These are phyloP conservation scores for Rhizopogon sp. DNA, from an alignment of 768 basidiomycete species.

Conservation along the genomic window DNA sequence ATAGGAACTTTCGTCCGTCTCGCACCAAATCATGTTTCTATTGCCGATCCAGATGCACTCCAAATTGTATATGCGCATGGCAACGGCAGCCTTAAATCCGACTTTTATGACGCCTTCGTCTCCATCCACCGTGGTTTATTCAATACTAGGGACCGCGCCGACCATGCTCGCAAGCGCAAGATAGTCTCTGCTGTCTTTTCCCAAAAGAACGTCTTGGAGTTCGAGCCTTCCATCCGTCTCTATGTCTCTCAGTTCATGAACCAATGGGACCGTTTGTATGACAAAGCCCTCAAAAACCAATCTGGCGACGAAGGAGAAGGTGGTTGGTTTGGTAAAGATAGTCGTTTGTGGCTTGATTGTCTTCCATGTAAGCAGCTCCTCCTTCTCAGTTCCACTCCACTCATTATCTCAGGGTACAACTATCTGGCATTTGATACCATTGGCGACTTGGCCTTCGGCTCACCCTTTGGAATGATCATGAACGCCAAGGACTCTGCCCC, in stretches of 20 bases:
- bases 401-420: constrained; percentile 42
- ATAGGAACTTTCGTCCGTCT: constrained; percentile 64
- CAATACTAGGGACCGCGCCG: constrained; percentile 70
- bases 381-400: background rate
- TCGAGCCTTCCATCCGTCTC: constrained; percentile 70
- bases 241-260: constrained; percentile 55
- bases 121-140: constrained; percentile 70
- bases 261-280: constrained; percentile 75
- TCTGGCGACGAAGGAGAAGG: constrained; percentile 56
- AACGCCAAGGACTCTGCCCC: constrained; percentile 68
- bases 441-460: constrained; percentile 82
- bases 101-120: constrained; percentile 80
- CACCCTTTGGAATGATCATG: constrained; percentile 84
- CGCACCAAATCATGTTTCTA: constrained; percentile 72
- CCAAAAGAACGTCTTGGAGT: constrained; percentile 80
- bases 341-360: constrained; percentile 69
- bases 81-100: constrained; percentile 74
- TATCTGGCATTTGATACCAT: constrained; percentile 75
- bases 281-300: constrained; percentile 47
- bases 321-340: constrained; percentile 56
- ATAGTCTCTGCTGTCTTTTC: constrained; percentile 84
- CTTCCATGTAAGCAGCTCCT: constrained; percentile 48
- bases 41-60: constrained; percentile 76
- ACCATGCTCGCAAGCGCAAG: constrained; percentile 88
- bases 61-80: constrained; percentile 75